Evolutionary conservation across 352 stramenopile species (phyloP).

Genomic region (Paralagenidium karlingii): DNA sequence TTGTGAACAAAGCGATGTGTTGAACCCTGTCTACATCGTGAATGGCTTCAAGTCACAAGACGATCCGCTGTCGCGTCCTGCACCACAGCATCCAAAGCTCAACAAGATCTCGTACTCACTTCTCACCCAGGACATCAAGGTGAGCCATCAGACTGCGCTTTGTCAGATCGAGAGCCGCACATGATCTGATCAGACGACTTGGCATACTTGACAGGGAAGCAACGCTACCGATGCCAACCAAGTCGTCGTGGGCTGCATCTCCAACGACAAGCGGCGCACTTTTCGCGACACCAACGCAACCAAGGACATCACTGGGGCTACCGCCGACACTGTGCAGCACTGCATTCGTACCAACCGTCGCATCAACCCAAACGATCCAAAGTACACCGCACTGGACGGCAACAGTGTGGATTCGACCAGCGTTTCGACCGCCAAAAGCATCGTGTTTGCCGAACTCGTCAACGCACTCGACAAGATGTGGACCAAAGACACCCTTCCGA

Average conservation of each 20-base stretch:
- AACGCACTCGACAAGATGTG: slow-evolving; percentile 24
- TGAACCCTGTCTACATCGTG: slow-evolving; percentile 64
- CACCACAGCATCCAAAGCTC: slow-evolving; percentile 23
- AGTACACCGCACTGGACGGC: slow-evolving; percentile 46
- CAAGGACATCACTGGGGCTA: slow-evolving; percentile 44
- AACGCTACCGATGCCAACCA: slow-evolving; percentile 33
- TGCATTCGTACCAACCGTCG: slow-evolving; percentile 53
- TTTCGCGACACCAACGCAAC: slow-evolving; percentile 47
- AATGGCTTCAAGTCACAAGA: slow-evolving; percentile 42
- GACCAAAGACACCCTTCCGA: slow-evolving; percentile 10
- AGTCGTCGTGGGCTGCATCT: slow-evolving; percentile 40
- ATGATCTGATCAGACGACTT: not conserved
- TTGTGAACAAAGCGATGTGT: slow-evolving; percentile 42
- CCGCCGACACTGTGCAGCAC: slow-evolving; percentile 47
- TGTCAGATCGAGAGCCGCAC: not conserved
- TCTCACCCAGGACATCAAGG: slow-evolving; percentile 43
- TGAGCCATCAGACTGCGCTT: not conserved
- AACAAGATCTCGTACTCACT: slow-evolving; percentile 42
- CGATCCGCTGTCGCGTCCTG: slow-evolving; percentile 31
- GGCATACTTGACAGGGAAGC: slow-evolving; percentile 11
- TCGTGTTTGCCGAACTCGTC: slow-evolving; percentile 50
- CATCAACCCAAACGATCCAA: slow-evolving; percentile 49
- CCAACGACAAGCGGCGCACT: slow-evolving; percentile 34
- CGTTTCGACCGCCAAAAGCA: slow-evolving; percentile 49
- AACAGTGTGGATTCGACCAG: slow-evolving; percentile 43